A percentile compares a stretch with the other conserved stretches of the same genome.
Evolutionary conservation across 768 basidiomycete species (phyloP).

Genomic region (Boletus fagicola): DNA sequence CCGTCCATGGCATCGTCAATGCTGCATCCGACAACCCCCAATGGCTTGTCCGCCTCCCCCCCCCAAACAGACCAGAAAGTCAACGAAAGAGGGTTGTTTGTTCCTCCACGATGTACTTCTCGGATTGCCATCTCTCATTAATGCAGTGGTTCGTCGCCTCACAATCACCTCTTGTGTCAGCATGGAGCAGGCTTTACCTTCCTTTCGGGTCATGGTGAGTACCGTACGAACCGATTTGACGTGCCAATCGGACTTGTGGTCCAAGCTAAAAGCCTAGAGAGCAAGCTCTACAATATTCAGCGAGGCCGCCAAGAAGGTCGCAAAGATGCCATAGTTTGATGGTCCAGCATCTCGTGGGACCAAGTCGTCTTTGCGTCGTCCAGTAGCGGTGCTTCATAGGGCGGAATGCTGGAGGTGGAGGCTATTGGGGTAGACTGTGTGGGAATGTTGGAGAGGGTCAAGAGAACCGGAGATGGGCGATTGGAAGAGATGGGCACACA

Average conservation of each 20-base stretch:
- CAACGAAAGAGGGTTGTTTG: background rate
- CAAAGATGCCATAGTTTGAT: slow-evolving; percentile 63
- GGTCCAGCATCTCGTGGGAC: slow-evolving; percentile 24
- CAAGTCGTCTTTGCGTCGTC: slow-evolving; percentile 36
- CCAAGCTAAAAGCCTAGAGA: no score
- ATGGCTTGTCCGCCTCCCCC: background rate
- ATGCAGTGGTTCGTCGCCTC: background rate
- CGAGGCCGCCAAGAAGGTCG: slow-evolving; percentile 46
- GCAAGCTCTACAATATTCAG: no score
- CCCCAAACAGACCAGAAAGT: no score
- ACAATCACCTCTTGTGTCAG: no score
- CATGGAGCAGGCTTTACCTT: no score
- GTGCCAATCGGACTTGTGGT: no score
- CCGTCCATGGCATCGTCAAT: slow-evolving; percentile 24
- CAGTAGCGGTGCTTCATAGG: slow-evolving; percentile 52
- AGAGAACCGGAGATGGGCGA: slow-evolving; percentile 15
- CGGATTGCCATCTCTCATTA: background rate
- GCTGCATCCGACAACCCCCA: slow-evolving; percentile 8
- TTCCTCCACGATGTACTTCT: background rate
- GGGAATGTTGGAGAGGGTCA: slow-evolving; percentile 13
- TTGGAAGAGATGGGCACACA: slow-evolving; percentile 23
- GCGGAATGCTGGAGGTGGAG: slow-evolving; percentile 4
- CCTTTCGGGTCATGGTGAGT: no score
- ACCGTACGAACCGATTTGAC: no score
- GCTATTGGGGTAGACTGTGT: background rate